Percentiles rank a stretch among this genome's conserved stretches.
phyloP scores from a whole-genome alignment of 805 yeast species.

The Komagataella pseudopastoris region DNA sequence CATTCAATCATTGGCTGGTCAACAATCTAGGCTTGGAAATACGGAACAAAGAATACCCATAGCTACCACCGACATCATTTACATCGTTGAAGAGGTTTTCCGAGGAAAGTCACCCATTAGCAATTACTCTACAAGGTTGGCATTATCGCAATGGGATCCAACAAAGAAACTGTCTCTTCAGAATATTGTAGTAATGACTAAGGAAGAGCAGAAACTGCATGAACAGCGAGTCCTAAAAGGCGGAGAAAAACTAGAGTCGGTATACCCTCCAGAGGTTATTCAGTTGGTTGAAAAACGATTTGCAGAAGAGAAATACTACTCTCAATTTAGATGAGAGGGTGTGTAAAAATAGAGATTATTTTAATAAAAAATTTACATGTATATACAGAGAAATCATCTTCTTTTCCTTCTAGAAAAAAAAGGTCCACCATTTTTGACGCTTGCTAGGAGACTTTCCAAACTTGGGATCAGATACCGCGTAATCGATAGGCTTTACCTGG shows the following conservation, averaged over 20 bases:
- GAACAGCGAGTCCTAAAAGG: constrained; percentile 66
- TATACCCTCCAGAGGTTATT: constrained; percentile 49
- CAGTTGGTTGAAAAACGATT: constrained; percentile 49
- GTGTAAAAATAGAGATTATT: too few relatives aligned
- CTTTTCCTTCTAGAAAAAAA: constrained; percentile 26
- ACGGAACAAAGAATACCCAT: constrained; percentile 67
- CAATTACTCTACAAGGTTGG: constrained; percentile 65
- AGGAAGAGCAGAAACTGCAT: constrained; percentile 73
- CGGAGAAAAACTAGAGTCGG: constrained; percentile 45
- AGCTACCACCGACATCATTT: constrained; percentile 59
- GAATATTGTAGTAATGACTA: constrained; percentile 79
- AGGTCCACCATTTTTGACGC: constrained; percentile 43
- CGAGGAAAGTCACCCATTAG: constrained; percentile 87
- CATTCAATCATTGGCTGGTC: constrained; percentile 75
- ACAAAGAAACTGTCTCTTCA: constrained; percentile 47
- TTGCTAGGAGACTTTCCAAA: constrained; percentile 41
- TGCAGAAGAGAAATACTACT: constrained; percentile 62
- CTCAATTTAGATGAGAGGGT: constrained; percentile 29
- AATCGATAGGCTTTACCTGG: background rate
- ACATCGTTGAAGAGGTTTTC: constrained; percentile 81
- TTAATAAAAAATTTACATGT: background rate
- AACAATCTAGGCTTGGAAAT: constrained; percentile 66
- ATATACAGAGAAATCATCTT: background rate
- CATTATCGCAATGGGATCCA: constrained; percentile 81
- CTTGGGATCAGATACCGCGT: constrained; percentile 26